Evolutionary conservation across 1,139 yeast genomes (phyloP).

Genomic region (Geotrichum europaeum): DNA sequence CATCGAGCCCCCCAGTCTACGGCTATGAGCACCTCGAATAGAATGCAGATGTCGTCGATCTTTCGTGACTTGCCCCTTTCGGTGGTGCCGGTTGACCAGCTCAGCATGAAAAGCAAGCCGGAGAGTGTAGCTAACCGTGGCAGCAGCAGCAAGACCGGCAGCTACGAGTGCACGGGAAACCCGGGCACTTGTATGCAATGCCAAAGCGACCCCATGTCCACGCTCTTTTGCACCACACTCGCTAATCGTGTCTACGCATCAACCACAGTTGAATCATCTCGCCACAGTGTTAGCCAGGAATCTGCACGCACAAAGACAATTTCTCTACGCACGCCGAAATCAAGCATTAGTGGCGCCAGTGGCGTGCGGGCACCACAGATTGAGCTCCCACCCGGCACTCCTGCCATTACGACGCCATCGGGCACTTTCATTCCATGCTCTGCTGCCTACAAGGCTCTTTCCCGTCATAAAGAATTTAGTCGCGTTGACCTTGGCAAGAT

Average conservation of each 20-base stretch:
- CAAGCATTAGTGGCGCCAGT: constrained; percentile 1
- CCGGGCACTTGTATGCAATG: constrained; percentile 88
- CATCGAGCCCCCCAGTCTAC: not conserved
- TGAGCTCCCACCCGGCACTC: not conserved
- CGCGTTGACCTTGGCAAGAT: constrained; percentile 66
- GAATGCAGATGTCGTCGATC: not conserved
- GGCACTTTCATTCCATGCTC: constrained; percentile 77
- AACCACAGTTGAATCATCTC: constrained; percentile 5
- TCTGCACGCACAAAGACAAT: not conserved
- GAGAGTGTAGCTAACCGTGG: constrained; percentile 14
- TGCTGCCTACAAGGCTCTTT: constrained; percentile 79
- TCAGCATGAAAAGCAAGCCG: not conserved
- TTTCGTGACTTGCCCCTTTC: constrained; percentile 6
- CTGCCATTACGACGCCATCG: not conserved
- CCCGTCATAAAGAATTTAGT: constrained; percentile 70
- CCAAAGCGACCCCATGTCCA: constrained; percentile 81
- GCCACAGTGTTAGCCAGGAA: not conserved
- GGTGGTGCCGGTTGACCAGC: constrained; percentile 12
- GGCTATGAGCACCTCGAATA: not conserved
- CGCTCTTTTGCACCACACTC: constrained; percentile 77
- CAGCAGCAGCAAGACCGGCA: not conserved
- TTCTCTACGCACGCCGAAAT: not conserved
- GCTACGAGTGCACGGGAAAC: constrained; percentile 67
- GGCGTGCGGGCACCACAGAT: constrained; percentile 1
- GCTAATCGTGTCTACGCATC: constrained; percentile 41